Evolutionary conservation across 225 moss, liverwort and hornwort genomes (phyloP).

Genomic region (Takakia lepidozioides): DNA sequence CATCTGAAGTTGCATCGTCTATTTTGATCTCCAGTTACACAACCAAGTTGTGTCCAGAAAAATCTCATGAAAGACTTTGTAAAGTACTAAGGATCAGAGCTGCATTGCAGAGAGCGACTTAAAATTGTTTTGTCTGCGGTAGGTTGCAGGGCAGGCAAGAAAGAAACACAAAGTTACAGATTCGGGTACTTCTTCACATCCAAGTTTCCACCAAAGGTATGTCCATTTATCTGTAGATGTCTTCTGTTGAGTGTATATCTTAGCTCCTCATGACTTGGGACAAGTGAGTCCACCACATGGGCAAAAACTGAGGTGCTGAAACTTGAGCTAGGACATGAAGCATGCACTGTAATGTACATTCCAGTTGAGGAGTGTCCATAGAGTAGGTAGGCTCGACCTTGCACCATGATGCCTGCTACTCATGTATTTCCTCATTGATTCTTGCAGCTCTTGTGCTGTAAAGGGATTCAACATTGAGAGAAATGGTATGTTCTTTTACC

Average conservation of each 20-base stretch:
- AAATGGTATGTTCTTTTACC: no score
- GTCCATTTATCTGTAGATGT: no score
- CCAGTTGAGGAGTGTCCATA: no score
- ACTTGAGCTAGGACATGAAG: no score
- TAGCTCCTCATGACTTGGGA: not conserved
- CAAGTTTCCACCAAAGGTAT: conserved; percentile 41
- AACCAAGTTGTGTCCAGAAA: not conserved
- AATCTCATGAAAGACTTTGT: conserved; percentile 1
- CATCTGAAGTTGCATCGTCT: no score
- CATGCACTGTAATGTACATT: no score
- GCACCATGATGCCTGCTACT: no score
- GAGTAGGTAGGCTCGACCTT: no score
- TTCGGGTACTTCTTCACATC: conserved; percentile 21
- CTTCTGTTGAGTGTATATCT: not conserved
- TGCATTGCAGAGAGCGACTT: not conserved
- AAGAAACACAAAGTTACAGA: conserved; percentile 32
- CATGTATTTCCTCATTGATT: no score
- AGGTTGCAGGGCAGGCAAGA: conserved; percentile 31
- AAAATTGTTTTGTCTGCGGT: conserved; percentile 9
- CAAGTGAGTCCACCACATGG: not conserved
- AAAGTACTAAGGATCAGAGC: not conserved
- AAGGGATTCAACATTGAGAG: no score
- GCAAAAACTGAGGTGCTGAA: no score
- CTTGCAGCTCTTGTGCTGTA: no score
- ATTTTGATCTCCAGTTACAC: not conserved